These are phyloP conservation scores for Geosmithia putterillii DNA, from an alignment of 2,329 filamentous ascomycete species.

Conservation along the genomic window DNA sequence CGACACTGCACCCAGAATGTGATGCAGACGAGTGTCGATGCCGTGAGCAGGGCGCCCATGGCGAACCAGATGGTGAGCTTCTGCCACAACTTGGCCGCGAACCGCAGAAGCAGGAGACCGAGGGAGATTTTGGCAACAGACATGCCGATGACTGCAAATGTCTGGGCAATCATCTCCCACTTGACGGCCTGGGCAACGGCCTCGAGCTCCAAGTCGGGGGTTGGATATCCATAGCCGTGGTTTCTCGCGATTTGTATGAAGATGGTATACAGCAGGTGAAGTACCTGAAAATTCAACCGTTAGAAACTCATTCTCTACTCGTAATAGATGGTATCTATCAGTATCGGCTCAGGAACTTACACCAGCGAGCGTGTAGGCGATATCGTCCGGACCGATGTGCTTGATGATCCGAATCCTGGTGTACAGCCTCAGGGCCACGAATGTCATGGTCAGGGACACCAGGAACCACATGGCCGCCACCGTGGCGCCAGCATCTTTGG, in stretches of 20 bases:
- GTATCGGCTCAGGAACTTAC: too few relatives aligned
- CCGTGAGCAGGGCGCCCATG: slow-evolving; percentile 9
- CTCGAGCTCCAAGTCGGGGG: slow-evolving; percentile 9
- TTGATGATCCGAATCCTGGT: slow-evolving; percentile 18
- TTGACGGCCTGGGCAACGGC: slow-evolving; percentile 13
- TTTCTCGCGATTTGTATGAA: slow-evolving; percentile 15
- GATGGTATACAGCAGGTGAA: slow-evolving; percentile 14
- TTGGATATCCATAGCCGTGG: slow-evolving; percentile 20
- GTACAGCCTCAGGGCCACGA: slow-evolving; percentile 22
- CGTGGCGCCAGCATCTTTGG: too few relatives aligned
- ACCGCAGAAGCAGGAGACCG: slow-evolving; percentile 23
- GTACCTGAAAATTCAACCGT: background rate
- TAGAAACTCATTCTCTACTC: too few relatives aligned
- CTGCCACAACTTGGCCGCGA: slow-evolving; percentile 20
- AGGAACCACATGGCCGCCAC: slow-evolving; percentile 12
- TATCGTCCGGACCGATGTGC: slow-evolving; percentile 19
- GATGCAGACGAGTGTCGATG: slow-evolving; percentile 1
- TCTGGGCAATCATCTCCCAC: slow-evolving; percentile 18
- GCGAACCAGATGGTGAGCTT: slow-evolving; percentile 19
- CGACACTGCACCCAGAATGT: slow-evolving; percentile 8
- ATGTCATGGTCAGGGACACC: slow-evolving; percentile 10
- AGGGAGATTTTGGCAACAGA: slow-evolving; percentile 23
- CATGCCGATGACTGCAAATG: slow-evolving; percentile 24
- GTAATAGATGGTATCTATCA: too few relatives aligned
- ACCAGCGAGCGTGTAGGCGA: slow-evolving; percentile 18